These are phyloP conservation scores for Gossypium aridum DNA, from an alignment of 441 rosid species.

Conservation along the genomic window DNA sequence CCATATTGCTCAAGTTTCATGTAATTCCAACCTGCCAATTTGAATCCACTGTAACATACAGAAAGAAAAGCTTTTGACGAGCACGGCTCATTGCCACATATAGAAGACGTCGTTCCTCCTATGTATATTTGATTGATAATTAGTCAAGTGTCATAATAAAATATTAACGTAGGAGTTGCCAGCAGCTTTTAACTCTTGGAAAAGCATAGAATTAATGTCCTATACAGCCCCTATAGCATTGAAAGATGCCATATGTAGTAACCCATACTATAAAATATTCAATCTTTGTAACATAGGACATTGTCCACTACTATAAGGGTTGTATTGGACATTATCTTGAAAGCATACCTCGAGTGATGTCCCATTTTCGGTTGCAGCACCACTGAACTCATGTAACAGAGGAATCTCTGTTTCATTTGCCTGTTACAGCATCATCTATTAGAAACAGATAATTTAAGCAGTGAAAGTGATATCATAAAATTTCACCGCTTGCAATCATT, in stretches of 20 bases:
- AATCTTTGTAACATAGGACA: background rate
- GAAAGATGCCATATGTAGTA: background rate
- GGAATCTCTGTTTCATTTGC: conserved; percentile 98
- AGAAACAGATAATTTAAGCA: background rate
- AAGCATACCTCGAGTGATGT: conserved; percentile 61
- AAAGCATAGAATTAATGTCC: conserved; percentile 17
- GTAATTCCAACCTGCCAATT: conserved; percentile 82
- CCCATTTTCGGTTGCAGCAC: conserved; percentile 44
- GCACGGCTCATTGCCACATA: conserved; percentile 99
- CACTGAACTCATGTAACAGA: conserved; percentile 59
- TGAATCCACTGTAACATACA: conserved; percentile 74
- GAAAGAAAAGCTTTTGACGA: conserved; percentile 70
- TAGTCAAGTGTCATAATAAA: conserved; percentile 10
- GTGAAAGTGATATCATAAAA: background rate
- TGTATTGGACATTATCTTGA: background rate
- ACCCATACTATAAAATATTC: background rate
- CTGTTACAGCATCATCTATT: conserved; percentile 32
- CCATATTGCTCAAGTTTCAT: conserved; percentile 12
- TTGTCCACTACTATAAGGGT: background rate
- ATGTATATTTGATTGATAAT: conserved; percentile 18
- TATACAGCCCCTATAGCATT: background rate
- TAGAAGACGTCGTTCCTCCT: conserved; percentile 92
- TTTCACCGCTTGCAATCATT: background rate
- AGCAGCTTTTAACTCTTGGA: conserved; percentile 13
- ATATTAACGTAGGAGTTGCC: background rate